phyloP scores from a whole-genome alignment of 768 basidiomycete species.

The Arthromyces matolae region DNA sequence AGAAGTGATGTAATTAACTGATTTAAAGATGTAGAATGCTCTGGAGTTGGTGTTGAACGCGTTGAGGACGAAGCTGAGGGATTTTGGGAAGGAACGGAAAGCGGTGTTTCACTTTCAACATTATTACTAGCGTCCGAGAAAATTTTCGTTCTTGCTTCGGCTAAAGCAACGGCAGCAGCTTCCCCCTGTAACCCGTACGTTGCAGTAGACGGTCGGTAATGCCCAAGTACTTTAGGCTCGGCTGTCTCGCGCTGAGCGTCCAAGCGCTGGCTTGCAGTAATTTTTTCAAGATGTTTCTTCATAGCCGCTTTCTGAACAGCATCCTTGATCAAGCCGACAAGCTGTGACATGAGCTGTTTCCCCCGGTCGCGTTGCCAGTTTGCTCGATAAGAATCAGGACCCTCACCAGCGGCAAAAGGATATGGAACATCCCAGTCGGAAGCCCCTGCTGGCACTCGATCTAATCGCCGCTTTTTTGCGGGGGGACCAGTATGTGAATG shows the following conservation, averaged over 20 bases:
- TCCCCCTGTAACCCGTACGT: constrained; percentile 26
- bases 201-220: constrained; percentile 31
- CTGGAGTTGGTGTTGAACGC: constrained; percentile 4
- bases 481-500: constrained; percentile 20
- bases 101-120: neutral
- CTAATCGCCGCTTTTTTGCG: constrained; percentile 61
- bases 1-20: constrained; percentile 39
- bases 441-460: constrained; percentile 73
- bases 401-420: constrained; percentile 70
- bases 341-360: constrained; percentile 57
- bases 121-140: constrained; percentile 24
- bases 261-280: neutral
- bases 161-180: constrained; percentile 7
- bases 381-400: constrained; percentile 57
- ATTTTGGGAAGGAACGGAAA: neutral
- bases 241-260: neutral
- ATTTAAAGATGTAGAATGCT: constrained; percentile 31
- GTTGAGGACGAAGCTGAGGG: constrained; percentile 1
- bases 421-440: constrained; percentile 82
- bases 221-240: constrained; percentile 23
- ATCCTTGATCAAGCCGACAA: constrained; percentile 55
- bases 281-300: constrained; percentile 37
- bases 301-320: constrained; percentile 62
- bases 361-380: constrained; percentile 66
- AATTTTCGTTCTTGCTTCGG: constrained; percentile 20